These are phyloP conservation scores for Microdochium paspali DNA, from an alignment of 2,329 filamentous ascomycete species.

Conservation along the genomic window DNA sequence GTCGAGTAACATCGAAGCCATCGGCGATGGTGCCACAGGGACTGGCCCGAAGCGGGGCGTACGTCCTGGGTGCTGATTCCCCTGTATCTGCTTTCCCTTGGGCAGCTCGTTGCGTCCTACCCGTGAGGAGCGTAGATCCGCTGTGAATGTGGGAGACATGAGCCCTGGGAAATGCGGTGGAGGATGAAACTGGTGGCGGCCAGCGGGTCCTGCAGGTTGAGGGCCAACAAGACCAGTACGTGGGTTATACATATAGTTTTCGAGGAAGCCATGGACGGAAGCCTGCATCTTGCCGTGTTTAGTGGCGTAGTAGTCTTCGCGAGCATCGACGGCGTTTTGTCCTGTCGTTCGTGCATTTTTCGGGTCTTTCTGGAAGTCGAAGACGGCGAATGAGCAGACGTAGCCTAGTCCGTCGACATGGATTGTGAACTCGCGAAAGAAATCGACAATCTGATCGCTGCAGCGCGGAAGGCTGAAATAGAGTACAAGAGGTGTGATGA, in stretches of 20 bases:
- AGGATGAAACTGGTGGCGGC: constrained; percentile 57
- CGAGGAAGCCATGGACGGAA: constrained; percentile 89
- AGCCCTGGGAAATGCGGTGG: constrained; percentile 67
- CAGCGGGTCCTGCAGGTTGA: constrained; percentile 37
- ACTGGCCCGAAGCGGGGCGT: constrained; percentile 33
- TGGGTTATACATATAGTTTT: constrained; percentile 76
- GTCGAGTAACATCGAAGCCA: constrained; percentile 66
- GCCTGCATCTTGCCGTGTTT: constrained; percentile 99
- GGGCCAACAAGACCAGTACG: constrained; percentile 56
- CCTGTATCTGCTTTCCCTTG: constrained; percentile 9
- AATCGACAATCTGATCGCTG: constrained; percentile 90
- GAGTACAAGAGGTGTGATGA: constrained; percentile 83
- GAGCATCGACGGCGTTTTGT: constrained; percentile 47
- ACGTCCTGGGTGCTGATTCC: constrained; percentile 22
- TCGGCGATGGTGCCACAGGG: constrained; percentile 46
- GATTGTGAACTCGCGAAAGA: constrained; percentile 95
- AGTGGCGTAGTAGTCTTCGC: constrained; percentile 87
- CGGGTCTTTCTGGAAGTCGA: constrained; percentile 84
- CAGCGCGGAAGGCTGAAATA: constrained; percentile 79
- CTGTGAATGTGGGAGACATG: constrained; percentile 49
- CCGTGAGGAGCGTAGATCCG: constrained; percentile 45
- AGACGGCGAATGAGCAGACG: constrained; percentile 94
- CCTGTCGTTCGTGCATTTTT: constrained; percentile 29
- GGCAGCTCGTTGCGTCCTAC: constrained; percentile 33
- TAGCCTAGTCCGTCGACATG: constrained; percentile 95